Conservation (phyloP, 164 flowering plant species). For the Aristolochia contorta region DNA sequence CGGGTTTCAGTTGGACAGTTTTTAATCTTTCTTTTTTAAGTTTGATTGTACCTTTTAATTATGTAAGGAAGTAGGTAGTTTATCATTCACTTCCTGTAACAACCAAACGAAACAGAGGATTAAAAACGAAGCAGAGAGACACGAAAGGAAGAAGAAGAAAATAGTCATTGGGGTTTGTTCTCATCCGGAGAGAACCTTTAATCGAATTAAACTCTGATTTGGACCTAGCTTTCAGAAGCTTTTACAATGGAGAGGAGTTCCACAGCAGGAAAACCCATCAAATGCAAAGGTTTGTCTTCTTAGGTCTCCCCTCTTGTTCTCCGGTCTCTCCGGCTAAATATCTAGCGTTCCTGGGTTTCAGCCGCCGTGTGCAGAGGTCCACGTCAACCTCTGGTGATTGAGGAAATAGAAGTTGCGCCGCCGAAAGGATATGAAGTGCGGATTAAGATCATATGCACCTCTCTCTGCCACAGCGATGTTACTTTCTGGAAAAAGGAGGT, state of each 20-base stretch:
- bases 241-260: conserved; percentile 1
- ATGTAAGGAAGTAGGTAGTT: no score
- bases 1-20: no score
- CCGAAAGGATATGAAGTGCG: conserved; percentile 51
- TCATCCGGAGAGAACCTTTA: no score
- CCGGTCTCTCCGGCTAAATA: background rate
- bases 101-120: no score
- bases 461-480: conserved; percentile 55
- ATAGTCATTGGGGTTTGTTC: no score
- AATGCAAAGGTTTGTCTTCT: conserved; percentile 14
- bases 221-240: no score
- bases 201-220: no score
- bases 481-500: conserved; percentile 39
- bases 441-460: conserved; percentile 50
- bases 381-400: conserved; percentile 44
- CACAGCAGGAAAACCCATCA: conserved; percentile 12
- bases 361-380: conserved; percentile 45
- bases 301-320: background rate
- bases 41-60: no score
- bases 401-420: conserved; percentile 53
- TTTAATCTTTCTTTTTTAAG: no score
- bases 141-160: no score
- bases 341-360: conserved; percentile 5
- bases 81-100: no score
- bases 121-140: no score